Base-by-base conservation (phyloP, 2,329 filamentous ascomycete genomes). In the Colletotrichum simmondsii region DNA sequence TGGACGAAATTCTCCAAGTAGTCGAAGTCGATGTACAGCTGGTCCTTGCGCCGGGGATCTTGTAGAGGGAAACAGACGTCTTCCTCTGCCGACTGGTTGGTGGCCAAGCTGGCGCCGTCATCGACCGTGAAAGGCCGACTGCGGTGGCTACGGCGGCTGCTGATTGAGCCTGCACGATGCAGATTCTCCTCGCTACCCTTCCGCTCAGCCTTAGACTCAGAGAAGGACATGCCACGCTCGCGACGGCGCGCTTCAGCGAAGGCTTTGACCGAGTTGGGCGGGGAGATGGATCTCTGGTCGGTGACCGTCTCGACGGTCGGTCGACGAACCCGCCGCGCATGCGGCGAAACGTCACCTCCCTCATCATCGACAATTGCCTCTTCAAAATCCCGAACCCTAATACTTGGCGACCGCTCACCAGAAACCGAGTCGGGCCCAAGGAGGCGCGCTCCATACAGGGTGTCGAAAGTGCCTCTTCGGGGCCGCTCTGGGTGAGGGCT, bases 201-300 rank as follows among this genome's bases (percentile, higher is more conserved):
- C 62, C 77, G 76, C 72, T 83, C 80, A 24, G 77, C 72, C 68
- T 80, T 81, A 68, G 82, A 79, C 75, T 89, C 89, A 19, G 87
- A 89, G 75, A 88, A 85, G 26, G 88, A 92, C 79, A 88, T 80
- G 72, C 92, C 94, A 56, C 95, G 93, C 80, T 96, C 94, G 72
- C 95, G 92, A 72, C 95, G 94, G 63, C 95, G 93, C 68, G 94
- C 94, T 78, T 97, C 94, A 22, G 97, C 97, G 82, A 99, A 99
- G 4, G 97, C 97, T 82, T 98, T 97, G 64, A 99, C 95, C 0
- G 97, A 99, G 82, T 98, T 99, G 8, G 97, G 97, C 12, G 96
- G 96, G 6, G 97, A 98, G 2, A 90, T 86, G 1, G 94, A 95
- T 68, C 94, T 89, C 60, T 89, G 90, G 26, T 90, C 88, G 28